These are phyloP conservation scores for Phanerochaete carnosa DNA, from an alignment of 768 basidiomycete species.

Conservation along the genomic window DNA sequence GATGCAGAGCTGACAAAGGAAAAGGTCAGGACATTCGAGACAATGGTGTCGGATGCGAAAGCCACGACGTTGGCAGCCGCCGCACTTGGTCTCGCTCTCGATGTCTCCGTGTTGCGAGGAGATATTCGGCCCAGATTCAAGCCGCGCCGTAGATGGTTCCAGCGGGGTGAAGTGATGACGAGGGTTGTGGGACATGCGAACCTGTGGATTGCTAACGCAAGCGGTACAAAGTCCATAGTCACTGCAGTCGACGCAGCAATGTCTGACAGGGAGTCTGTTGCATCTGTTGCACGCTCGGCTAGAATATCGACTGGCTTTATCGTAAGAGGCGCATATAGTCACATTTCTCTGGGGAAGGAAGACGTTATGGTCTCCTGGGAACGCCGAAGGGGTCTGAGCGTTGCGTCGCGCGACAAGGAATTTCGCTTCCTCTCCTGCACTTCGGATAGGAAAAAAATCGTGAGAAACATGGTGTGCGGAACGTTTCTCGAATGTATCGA, in stretches of 20 bases:
- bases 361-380: constrained; percentile 2
- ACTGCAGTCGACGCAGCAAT: constrained; percentile 77
- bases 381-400: neutral
- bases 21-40: neutral
- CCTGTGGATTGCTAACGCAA: constrained; percentile 38
- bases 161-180: neutral
- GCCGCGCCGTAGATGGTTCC: neutral
- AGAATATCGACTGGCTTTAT: no score
- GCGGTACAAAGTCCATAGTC: constrained; percentile 75
- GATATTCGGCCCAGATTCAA: neutral
- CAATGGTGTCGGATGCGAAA: neutral
- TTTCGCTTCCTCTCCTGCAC: neutral
- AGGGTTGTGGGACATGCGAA: neutral
- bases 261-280: constrained; percentile 51
- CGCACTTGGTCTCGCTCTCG: neutral
- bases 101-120: neutral
- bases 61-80: neutral
- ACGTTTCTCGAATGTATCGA: constrained; percentile 25
- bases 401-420: neutral
- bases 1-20: neutral
- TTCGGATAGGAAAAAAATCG: constrained; percentile 7
- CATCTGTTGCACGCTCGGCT: constrained; percentile 51
- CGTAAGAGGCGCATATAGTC: constrained; percentile 48
- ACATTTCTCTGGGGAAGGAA: constrained; percentile 55
- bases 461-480: constrained; percentile 4